Evolutionary conservation across 495 filamentous ascomycete genomes (phyloP), one percentile per base, ranked within the genome.

Genomic region (Neurospora africana): DNA sequence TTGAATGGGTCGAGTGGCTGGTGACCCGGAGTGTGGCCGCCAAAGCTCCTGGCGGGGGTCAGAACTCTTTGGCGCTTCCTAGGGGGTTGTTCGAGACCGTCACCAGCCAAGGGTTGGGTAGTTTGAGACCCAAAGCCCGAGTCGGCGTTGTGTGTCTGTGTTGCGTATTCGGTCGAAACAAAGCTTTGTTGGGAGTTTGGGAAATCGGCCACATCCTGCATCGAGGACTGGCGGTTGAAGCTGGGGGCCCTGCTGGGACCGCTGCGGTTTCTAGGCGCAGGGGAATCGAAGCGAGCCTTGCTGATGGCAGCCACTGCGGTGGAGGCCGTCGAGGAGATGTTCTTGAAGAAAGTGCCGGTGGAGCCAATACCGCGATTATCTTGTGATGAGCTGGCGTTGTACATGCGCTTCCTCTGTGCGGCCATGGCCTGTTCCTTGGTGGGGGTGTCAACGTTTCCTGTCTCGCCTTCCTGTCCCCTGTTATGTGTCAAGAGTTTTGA

Each of bases 341-440:
- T 97, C 76, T 94, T 92, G 83, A 99, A 98, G 76, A 97, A 95
- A 0, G 96, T 97, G 11, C 92, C 93, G 17, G 88, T 86, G 71
- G 91, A 84, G 40, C 88, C 90, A 74, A 88, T 87, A 23, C 83
- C 80, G 47, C 92, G 89, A 67, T 83, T 89, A 38, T 96, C 90
- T 11, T 80, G 83, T 27, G 89, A 84, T 27, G 89, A 84, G 53
- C 86, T 87, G 27, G 89, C 89, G 75, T 92, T 96, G 77, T 98
- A 92, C 84, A 93, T 87, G 71, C 94, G 88, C 78, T 99, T 98
- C 72, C 95, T 85, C 79, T 97, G 93, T 17, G 96, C 96, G 36
- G 95, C 96, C 95, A 98, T 97, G 70, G 95, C 95, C 81, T 99
- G 95, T 82, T 99, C 95, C 80, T 99, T 99, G n/a, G 95, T 99